Base-by-base conservation (phyloP, 371 early-diverging fungal genomes). In the Saksenaea vasiformis region DNA sequence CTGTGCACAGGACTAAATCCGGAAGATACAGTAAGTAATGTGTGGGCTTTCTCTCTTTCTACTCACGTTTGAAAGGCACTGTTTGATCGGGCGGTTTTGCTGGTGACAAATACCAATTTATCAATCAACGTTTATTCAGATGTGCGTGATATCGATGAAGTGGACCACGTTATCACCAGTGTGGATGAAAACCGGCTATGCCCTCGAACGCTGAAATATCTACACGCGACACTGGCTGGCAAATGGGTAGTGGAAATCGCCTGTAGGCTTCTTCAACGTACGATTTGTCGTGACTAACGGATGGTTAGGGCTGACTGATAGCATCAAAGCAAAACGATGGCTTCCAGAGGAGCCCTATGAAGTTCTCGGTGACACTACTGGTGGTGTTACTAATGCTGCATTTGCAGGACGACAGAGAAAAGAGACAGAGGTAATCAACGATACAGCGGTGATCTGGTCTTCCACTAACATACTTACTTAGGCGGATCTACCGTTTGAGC, bases 191-290 rank as follows among this genome's bases (percentile, higher is more conserved):
- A 70, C 0, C 34, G 66, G 2, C 31, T 74, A 4, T 71, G 77
- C 37, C 38, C 58, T 10, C 37, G 81, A 28, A 78, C 81, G 13
- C 60, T 74, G 10, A 80, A 80, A 51, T 80, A 80, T 54, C 53
- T 78, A 0, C 66, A 65, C 19, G 73, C 74, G 4, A 58, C 78
- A 2, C 31, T 80, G 9, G 54, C 51, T 22, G 81, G 81, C 3
- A 74, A 69, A 59, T 80, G 81, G 81, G 65, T 80, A 17, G 72
- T 80, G 0, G 65, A 72, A 19, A 59, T 47, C 0, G n/a, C 58
- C 31, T 80, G 81, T 74, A 76, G 64, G 71, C 24, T 41, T n/a
- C 51, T 47, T 22, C 10, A 47, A 5, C 14, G 44, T 22, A 2
- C 10, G 5, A 22, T 22, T 19, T 36, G 22, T 38, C 19, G n/a